phyloP scores from a whole-genome alignment of 306 rosid genomes.

The Sophora flavescens region DNA sequence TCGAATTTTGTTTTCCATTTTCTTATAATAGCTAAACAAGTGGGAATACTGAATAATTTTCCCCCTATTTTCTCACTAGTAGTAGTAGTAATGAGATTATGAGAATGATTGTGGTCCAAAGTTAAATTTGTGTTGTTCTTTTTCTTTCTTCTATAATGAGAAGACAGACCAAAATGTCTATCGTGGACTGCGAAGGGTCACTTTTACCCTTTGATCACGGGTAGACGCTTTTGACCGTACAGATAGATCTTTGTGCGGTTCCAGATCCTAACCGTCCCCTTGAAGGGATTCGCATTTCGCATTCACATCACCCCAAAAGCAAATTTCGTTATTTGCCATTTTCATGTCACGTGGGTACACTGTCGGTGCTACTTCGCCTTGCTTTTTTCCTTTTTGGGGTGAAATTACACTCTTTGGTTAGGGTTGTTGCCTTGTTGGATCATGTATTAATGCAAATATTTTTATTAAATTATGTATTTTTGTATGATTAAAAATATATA shows the following conservation, averaged over 20 bases:
- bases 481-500: too few relatives aligned
- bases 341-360: conserved; percentile 55
- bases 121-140: neutral
- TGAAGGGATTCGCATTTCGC: conserved; percentile 45
- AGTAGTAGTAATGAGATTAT: neutral
- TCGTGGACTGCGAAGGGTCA: conserved; percentile 46
- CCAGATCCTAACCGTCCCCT: conserved; percentile 52
- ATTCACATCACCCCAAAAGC: conserved; percentile 21
- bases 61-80: neutral
- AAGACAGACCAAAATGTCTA: neutral
- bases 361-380: conserved; percentile 59
- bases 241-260: conserved; percentile 14
- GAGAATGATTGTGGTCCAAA: conserved; percentile 36
- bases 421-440: neutral
- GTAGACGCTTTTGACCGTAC: conserved; percentile 39
- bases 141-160: neutral
- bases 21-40: conserved; percentile 28
- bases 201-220: conserved; percentile 38
- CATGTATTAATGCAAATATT: too few relatives aligned
- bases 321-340: conserved; percentile 33
- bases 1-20: neutral
- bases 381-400: neutral
- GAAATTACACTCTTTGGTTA: conserved; percentile 17
- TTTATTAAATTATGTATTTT: too few relatives aligned
- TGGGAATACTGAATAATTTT: neutral